Conservation (phyloP, 2,329 filamentous ascomycete species). For the Berkeleyomyces basicola region DNA sequence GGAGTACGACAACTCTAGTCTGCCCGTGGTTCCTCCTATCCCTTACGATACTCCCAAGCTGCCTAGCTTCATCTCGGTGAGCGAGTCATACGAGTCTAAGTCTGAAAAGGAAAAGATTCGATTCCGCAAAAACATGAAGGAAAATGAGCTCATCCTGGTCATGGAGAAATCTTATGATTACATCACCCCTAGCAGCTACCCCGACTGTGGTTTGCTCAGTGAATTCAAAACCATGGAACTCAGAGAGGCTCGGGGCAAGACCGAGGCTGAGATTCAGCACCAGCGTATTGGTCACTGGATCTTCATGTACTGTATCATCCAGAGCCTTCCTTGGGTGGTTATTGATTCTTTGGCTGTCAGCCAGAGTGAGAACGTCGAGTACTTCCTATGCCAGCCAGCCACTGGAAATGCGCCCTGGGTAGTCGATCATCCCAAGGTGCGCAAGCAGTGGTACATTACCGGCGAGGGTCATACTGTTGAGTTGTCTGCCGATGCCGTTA, state of each 20-base stretch:
- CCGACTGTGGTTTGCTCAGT: constrained; percentile 40
- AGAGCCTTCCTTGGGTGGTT: constrained; percentile 61
- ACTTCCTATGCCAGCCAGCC: constrained; percentile 64
- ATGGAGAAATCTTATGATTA: constrained; percentile 71
- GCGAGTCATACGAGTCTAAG: constrained; percentile 46
- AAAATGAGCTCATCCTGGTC: constrained; percentile 59
- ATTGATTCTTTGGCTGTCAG: constrained; percentile 56
- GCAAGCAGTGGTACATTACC: constrained; percentile 59
- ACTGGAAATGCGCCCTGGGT: constrained; percentile 60
- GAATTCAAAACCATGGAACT: constrained; percentile 56
- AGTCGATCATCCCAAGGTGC: constrained; percentile 43
- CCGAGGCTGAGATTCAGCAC: constrained; percentile 50
- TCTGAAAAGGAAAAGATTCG: constrained; percentile 60
- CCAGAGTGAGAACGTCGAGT: constrained; percentile 57
- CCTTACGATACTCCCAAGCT: constrained; percentile 76
- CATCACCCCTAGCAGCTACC: constrained; percentile 35
- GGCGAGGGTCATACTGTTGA: constrained; percentile 42
- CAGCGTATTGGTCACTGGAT: constrained; percentile 64
- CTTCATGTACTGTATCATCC: constrained; percentile 62
- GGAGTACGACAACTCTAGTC: constrained; percentile 78
- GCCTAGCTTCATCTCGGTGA: constrained; percentile 50
- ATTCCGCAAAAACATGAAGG: constrained; percentile 55
- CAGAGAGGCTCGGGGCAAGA: constrained; percentile 47
- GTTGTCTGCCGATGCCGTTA: constrained; percentile 41
- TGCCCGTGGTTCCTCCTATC: constrained; percentile 78